Conservation (phyloP, 495 filamentous ascomycete genomes). For the Penicillium herquei region DNA sequence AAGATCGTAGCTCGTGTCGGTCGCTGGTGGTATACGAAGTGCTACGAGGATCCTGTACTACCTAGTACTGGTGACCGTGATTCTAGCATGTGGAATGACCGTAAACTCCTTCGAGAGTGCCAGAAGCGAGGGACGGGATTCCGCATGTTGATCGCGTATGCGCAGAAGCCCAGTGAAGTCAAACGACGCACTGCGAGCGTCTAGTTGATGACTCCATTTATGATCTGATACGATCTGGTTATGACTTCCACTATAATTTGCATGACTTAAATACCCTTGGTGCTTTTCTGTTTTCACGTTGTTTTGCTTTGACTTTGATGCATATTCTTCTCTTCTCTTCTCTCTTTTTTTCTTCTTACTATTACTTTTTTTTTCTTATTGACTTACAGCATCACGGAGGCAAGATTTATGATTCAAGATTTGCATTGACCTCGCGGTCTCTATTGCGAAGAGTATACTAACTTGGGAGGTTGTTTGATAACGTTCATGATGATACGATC, state of each 20-base stretch:
- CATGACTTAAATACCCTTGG: constrained; percentile 17
- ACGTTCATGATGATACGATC: constrained; percentile 6
- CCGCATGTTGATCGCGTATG: constrained; percentile 86
- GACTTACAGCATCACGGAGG: constrained; percentile 8
- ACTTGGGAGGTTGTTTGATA: background rate
- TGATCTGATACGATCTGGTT: constrained; percentile 1
- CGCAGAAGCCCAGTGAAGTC: constrained; percentile 69
- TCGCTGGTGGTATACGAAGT: constrained; percentile 92
- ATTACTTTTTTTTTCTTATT: background rate
- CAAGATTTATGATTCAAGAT: constrained; percentile 12
- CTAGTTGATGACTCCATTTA: constrained; percentile 15
- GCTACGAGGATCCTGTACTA: constrained; percentile 73
- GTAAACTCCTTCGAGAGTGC: constrained; percentile 75
- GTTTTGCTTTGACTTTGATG: background rate
- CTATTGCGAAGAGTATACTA: constrained; percentile 6
- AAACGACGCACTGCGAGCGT: constrained; percentile 60
- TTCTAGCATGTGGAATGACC: constrained; percentile 78
- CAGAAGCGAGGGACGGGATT: constrained; percentile 83
- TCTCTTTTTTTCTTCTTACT: background rate
- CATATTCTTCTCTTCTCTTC: background rate
- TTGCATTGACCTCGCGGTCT: constrained; percentile 26
- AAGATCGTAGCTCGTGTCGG: constrained; percentile 91
- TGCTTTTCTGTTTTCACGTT: background rate
- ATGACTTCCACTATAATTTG: constrained; percentile 1
- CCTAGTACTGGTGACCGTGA: constrained; percentile 46